Base-by-base conservation (phyloP, 75 land plant species). In the Picea glauca region DNA sequence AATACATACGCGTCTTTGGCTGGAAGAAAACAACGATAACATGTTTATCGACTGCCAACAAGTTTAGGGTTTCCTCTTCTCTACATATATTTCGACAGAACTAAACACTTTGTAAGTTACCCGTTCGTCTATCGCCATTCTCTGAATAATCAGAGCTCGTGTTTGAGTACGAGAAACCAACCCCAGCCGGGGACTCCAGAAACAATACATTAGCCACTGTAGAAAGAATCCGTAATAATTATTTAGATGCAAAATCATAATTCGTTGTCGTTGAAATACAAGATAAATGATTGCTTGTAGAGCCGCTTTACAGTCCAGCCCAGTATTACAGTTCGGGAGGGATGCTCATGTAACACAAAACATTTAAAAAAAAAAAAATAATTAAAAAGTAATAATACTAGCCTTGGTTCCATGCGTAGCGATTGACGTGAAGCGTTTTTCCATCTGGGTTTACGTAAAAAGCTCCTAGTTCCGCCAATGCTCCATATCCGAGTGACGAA, bases 401-500 rank as follows among this genome's bases (percentile, higher is more conserved):
- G 85, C 96, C 84, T 73, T 86, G 35, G 61, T 87, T 91, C 91
- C 93, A 93, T 3, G 96, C 77, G 54, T 84, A 90, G 5, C 68
- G 54, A 62, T 90, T 94, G 30, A 21, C 21, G 76, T 77, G 82
- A n/a, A 94, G 85, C 1, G 89, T 85, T 31, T 83, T 86, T 46
- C 91, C 94, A 74, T 91, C 90, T 23, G 81, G 77, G 33, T 81
- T 64, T 13, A 92, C 88, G 5, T 87, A 75, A 67, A 90, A 94
- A 0, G 96, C 92, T 32, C 96, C 88, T 2, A 85, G 76, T 76
- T 90, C 86, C 43, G 80, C 26, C 86, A 86, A 84, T 70, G 88
- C 90, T 82, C 92, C 88, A 76, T 67, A 78, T 26, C 84, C 96
- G 30, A 92, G 78, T 30, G 96, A 94, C 0, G 96, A 92, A 59